Conservation (phyloP, 169 alveolate species). For the Plasmodium blacklocki region DNA sequence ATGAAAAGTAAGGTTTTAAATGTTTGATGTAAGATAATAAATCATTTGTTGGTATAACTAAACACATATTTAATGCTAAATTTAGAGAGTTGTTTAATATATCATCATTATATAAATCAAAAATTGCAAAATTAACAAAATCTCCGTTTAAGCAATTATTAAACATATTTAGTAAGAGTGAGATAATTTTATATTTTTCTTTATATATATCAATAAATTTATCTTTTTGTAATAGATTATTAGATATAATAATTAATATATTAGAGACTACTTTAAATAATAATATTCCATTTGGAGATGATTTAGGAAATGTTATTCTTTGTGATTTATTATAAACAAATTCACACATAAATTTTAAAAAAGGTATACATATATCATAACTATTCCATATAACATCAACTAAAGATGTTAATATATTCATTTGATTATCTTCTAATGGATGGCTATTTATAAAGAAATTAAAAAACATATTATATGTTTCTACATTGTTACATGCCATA, state of each 20-base stretch:
- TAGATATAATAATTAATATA: conserved; percentile 85
- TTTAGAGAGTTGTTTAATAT: conserved; percentile 91
- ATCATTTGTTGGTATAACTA: conserved; percentile 91
- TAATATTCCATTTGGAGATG: conserved; percentile 94
- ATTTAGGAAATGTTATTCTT: conserved; percentile 93
- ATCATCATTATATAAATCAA: conserved; percentile 93
- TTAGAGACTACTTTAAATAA: conserved; percentile 92
- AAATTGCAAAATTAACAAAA: conserved; percentile 94
- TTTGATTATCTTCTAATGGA: conserved; percentile 86
- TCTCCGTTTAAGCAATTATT: conserved; percentile 94
- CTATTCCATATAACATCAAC: conserved; percentile 93
- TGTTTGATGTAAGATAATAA: conserved; percentile 88
- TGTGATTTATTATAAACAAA: conserved; percentile 89
- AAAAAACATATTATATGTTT: conserved; percentile 91
- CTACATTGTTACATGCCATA: conserved; percentile 85
- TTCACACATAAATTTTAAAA: conserved; percentile 92
- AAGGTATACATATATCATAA: conserved; percentile 92
- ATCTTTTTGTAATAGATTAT: conserved; percentile 83
- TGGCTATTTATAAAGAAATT: conserved; percentile 92
- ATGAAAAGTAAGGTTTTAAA: conserved; percentile 90
- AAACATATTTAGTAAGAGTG: conserved; percentile 89
- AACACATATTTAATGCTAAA: conserved; percentile 91
- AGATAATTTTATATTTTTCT: conserved; percentile 93
- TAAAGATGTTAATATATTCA: conserved; percentile 88
- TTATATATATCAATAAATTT: conserved; percentile 89